phyloP scores from a whole-genome alignment of 2,329 filamentous ascomycete genomes.

The Ilyonectria destructans region DNA sequence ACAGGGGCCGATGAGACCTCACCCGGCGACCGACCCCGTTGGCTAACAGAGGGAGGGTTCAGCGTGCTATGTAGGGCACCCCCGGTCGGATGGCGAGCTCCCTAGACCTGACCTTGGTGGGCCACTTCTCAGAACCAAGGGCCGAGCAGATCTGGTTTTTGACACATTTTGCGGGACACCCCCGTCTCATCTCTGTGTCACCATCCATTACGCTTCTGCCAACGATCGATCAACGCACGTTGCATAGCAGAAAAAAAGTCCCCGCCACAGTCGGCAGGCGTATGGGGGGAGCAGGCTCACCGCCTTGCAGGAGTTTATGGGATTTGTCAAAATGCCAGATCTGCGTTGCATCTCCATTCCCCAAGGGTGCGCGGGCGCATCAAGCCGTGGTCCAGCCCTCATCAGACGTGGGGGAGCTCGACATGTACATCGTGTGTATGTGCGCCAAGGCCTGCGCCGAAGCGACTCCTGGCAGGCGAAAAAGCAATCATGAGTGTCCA shows the following conservation, averaged over 20 bases:
- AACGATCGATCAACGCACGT: conserved; percentile 41
- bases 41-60: conserved; percentile 46
- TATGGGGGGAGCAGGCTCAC: conserved; percentile 35
- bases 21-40: conserved; percentile 46
- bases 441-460: conserved; percentile 36
- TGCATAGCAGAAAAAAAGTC: conserved; percentile 34
- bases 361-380: conserved; percentile 16
- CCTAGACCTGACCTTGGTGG: conserved; percentile 36
- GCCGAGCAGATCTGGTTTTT: conserved; percentile 51
- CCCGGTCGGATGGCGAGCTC: conserved; percentile 40
- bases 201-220: conserved; percentile 47
- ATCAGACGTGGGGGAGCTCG: conserved; percentile 32
- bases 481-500: conserved; percentile 44
- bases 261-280: conserved; percentile 26
- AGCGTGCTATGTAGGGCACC: conserved; percentile 35
- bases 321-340: conserved; percentile 37
- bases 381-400: conserved; percentile 24
- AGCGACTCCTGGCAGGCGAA: conserved; percentile 40
- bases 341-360: conserved; percentile 29
- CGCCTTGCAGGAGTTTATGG: conserved; percentile 41
- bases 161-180: conserved; percentile 53
- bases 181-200: conserved; percentile 52
- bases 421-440: conserved; percentile 23
- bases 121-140: conserved; percentile 33
- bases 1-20: conserved; percentile 35